phyloP scores from a whole-genome alignment of 768 basidiomycete genomes.

The Vararia minispora region DNA sequence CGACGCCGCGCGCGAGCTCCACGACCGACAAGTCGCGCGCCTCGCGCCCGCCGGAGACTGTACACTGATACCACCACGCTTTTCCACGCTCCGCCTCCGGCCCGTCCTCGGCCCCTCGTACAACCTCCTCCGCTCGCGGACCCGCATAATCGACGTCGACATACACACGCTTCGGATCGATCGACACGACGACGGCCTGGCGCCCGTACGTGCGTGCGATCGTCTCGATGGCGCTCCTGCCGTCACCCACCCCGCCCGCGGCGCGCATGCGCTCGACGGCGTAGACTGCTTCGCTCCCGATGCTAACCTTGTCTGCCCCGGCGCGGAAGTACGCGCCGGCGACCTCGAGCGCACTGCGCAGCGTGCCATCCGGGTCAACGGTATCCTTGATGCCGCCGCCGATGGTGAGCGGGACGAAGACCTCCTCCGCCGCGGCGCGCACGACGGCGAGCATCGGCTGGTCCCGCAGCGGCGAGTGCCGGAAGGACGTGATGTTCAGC shows the following conservation, averaged over 20 bases:
- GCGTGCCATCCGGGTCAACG: slow-evolving; percentile 89
- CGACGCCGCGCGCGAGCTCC: slow-evolving; percentile 87
- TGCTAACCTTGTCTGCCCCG: slow-evolving; percentile 97
- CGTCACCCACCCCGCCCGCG: slow-evolving; percentile 38
- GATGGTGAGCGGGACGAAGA: slow-evolving; percentile 97
- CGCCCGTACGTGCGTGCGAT: slow-evolving; percentile 84
- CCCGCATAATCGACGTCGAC: slow-evolving; percentile 63
- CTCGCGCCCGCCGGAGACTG: slow-evolving; percentile 88
- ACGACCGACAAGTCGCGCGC: slow-evolving; percentile 74
- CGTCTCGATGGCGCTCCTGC: slow-evolving; percentile 82
- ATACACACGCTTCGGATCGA: slow-evolving; percentile 85
- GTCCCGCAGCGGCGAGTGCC: slow-evolving; percentile 87
- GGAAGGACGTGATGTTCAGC: slow-evolving; percentile 99
- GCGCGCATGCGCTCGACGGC: slow-evolving; percentile 75
- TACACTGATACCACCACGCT: slow-evolving; percentile 99
- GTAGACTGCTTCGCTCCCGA: slow-evolving; percentile 92
- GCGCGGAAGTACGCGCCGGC: slow-evolving; percentile 94
- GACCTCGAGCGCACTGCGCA: slow-evolving; percentile 80
- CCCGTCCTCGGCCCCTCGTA: slow-evolving; percentile 31
- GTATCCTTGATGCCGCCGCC: slow-evolving; percentile 98
- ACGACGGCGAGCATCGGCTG: slow-evolving; percentile 99
- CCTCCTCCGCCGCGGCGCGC: slow-evolving; percentile 73
- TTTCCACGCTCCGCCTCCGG: slow-evolving; percentile 51
- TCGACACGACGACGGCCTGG: slow-evolving; percentile 97
- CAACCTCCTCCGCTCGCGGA: slow-evolving; percentile 52